Base-by-base conservation (phyloP, 805 yeast genomes). In the Barnettozyma siamensis region DNA sequence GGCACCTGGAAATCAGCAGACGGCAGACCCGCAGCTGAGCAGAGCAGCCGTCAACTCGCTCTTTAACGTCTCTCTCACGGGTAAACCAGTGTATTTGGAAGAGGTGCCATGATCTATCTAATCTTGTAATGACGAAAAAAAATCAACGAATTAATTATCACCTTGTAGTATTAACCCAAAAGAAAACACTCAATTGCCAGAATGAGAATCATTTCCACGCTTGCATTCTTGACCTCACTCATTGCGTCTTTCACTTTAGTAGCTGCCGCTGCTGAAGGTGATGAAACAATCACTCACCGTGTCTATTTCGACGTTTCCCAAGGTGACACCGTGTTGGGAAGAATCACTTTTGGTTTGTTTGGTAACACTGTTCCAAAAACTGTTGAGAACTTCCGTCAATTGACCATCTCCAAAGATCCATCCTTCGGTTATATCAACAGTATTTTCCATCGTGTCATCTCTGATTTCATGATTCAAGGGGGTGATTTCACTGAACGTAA, bases 391-490 rank as follows among this genome's bases (percentile, higher is more conserved):
- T 88, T 88, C 67, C 78, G 86, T 55, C 83, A 83, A 56, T 73
- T 88, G 62, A 70, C 88, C 38, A 69, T 79, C 35, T 91, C 95
- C 16, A 83, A 79, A 40, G 88, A 86, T 58, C 78, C 84, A 27
- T 63, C 70, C 30, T 70, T 80, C 57, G 80, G 80, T 29, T 82
- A 79, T 69, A 65, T 71, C 49, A 72, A 72, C 45, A 75, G 84
- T 13, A 68, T 73, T 43, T 83, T 83, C 77, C 88, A 83, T 69
- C 69, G 89, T 60, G 80, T 82, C 45, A 82, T 82, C 57, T 76
- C 79, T 52, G 80, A 84, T 66, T 89, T 89, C 75, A 89, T 89
- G 98, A 74, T 91, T 64, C 98, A 89, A 76, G 97, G 89, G 64
- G 91, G 91, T 73, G 93, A 84, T 69, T 81, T 84, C 70, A 83